These are phyloP conservation scores for Solanum chilense DNA, from an alignment of 257 asterid species.

Conservation along the genomic window DNA sequence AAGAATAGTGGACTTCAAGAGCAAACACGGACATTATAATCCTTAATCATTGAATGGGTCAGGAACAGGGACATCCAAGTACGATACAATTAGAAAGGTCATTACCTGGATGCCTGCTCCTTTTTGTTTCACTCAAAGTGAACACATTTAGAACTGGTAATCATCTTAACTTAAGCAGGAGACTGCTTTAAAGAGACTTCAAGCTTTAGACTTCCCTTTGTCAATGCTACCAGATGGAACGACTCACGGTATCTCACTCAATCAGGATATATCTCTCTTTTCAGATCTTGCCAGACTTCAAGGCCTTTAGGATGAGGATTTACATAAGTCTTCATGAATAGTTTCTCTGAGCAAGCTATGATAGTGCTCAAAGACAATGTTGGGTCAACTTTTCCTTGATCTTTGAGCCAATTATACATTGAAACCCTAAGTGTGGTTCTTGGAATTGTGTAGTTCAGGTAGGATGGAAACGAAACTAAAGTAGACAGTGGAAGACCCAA, in stretches of 20 bases:
- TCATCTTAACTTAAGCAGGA: not conserved
- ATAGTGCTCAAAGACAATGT: slow-evolving; percentile 59
- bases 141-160: not conserved
- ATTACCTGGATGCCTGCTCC: not conserved
- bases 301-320: slow-evolving; percentile 46
- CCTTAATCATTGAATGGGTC: not conserved
- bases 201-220: not conserved
- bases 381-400: slow-evolving; percentile 22
- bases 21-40: not conserved
- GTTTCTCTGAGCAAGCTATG: slow-evolving; percentile 37
- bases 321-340: slow-evolving; percentile 34
- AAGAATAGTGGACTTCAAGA: not conserved
- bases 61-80: not conserved
- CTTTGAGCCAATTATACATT: slow-evolving; percentile 60
- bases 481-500: slow-evolving; percentile 40
- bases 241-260: not conserved
- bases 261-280: slow-evolving; percentile 18
- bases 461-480: slow-evolving; percentile 33
- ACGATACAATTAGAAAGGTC: not conserved
- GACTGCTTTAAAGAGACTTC: not conserved
- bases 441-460: slow-evolving; percentile 26
- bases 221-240: not conserved
- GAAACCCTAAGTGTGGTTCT: slow-evolving; percentile 46
- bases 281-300: slow-evolving; percentile 42
- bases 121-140: not conserved